Percentiles rank a stretch among this genome's conserved stretches.
These are phyloP conservation scores for Aureobasidium zeae DNA, from an alignment of 2,329 filamentous ascomycete genomes.

Conservation along the genomic window DNA sequence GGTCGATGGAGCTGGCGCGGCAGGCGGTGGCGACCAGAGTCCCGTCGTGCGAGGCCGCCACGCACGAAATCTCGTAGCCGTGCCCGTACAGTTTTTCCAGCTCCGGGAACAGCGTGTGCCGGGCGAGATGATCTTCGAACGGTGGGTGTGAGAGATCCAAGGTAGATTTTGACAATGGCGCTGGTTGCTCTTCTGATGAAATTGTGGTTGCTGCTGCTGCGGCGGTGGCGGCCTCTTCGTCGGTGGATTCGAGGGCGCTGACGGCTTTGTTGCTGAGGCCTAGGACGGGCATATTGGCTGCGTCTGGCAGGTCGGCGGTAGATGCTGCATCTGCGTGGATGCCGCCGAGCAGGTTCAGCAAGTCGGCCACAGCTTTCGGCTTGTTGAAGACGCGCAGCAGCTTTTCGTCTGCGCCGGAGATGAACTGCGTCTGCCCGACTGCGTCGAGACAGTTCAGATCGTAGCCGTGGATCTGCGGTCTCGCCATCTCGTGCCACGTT, in stretches of 20 bases:
- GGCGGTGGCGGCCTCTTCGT: constrained; percentile 37
- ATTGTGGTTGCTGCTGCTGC: constrained; percentile 36
- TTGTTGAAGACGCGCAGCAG: constrained; percentile 92
- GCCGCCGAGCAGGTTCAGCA: constrained; percentile 42
- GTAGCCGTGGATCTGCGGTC: constrained; percentile 96
- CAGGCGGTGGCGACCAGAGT: constrained; percentile 80
- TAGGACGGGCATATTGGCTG: constrained; percentile 88
- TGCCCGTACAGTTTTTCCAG: constrained; percentile 95
- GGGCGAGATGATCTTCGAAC: constrained; percentile 78
- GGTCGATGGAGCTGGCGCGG: constrained; percentile 82
- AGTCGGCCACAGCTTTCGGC: constrained; percentile 68
- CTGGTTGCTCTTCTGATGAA: too few species aligned
- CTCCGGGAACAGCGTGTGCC: constrained; percentile 91
- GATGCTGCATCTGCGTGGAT: constrained; percentile 11
- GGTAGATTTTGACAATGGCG: constrained; percentile 52
- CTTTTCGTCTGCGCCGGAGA: constrained; percentile 95
- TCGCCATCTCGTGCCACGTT: constrained; percentile 92
- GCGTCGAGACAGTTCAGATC: constrained; percentile 90
- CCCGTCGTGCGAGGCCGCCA: constrained; percentile 68
- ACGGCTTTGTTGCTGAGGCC: constrained; percentile 95
- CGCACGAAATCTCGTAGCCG: constrained; percentile 88
- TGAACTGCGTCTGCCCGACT: constrained; percentile 64
- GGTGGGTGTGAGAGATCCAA: constrained; percentile 66
- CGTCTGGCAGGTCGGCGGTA: constrained; percentile 56
- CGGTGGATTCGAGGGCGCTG: constrained; percentile 37